Evolutionary conservation across 805 yeast species (phyloP).

Genomic region (Cyberlindnera veronae): DNA sequence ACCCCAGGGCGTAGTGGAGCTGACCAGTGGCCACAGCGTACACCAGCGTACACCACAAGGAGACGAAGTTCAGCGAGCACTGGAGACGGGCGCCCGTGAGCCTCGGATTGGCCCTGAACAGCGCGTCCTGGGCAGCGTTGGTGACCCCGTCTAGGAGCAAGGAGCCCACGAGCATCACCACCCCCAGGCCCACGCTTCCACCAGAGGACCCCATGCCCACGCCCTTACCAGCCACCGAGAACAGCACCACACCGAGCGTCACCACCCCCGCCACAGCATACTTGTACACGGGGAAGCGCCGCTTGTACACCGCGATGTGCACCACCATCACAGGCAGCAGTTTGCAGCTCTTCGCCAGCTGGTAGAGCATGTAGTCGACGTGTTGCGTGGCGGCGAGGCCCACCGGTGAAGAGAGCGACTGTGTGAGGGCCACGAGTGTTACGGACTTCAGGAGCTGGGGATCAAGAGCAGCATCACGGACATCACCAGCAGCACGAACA

Average conservation of each 20-base stretch:
- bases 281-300: slow-evolving; percentile 70
- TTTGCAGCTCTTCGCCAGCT: slow-evolving; percentile 90
- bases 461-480: too few species aligned
- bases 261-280: slow-evolving; percentile 75
- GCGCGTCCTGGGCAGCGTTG: slow-evolving; percentile 87
- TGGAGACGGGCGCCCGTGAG: slow-evolving; percentile 86
- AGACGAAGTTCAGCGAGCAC: slow-evolving; percentile 58
- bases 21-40: slow-evolving; percentile 49
- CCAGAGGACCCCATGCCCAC: too few species aligned
- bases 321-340: slow-evolving; percentile 91
- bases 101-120: slow-evolving; percentile 49
- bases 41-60: slow-evolving; percentile 42
- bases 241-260: slow-evolving; percentile 77
- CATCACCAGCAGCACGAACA: too few species aligned
- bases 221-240: slow-evolving; percentile 65
- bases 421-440: slow-evolving; percentile 40
- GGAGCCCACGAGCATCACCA: slow-evolving; percentile 53
- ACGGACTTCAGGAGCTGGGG: slow-evolving; percentile 21
- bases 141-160: slow-evolving; percentile 87
- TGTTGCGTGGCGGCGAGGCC: slow-evolving; percentile 76
- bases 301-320: slow-evolving; percentile 66
- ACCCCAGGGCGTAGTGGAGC: slow-evolving; percentile 43
- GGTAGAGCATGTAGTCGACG: slow-evolving; percentile 80
- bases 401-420: slow-evolving; percentile 78
- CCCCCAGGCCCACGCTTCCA: slow-evolving; percentile 50